phyloP scores from a whole-genome alignment of 83 land plant species.

The Diphasiastrum complanatum region DNA sequence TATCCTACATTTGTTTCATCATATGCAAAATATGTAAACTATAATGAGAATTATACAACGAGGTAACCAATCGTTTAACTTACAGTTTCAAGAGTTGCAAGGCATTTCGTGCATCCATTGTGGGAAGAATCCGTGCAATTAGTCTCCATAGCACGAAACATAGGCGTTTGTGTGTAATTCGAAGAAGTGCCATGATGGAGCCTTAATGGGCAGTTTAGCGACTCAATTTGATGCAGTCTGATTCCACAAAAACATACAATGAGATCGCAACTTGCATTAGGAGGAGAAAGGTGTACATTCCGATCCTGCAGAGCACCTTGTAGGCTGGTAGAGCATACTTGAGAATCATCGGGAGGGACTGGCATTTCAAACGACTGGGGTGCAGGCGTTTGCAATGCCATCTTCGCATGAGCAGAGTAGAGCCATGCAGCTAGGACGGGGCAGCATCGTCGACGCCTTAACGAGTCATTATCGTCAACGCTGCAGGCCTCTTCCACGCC shows the following conservation, averaged over 20 bases:
- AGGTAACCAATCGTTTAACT: too few species aligned
- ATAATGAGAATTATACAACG: too few species aligned
- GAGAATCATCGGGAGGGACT: slow-evolving; percentile 60
- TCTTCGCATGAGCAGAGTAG: slow-evolving; percentile 57
- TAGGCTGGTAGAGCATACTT: slow-evolving; percentile 52
- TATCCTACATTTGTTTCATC: too few species aligned
- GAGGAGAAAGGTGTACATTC: slow-evolving; percentile 37
- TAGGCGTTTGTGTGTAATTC: not conserved
- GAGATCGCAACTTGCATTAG: slow-evolving; percentile 61
- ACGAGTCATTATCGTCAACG: slow-evolving; percentile 42
- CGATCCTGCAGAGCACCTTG: slow-evolving; percentile 41
- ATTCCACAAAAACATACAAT: slow-evolving; percentile 75
- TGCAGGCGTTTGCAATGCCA: slow-evolving; percentile 38
- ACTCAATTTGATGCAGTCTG: slow-evolving; percentile 45
- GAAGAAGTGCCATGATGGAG: not conserved
- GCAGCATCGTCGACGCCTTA: slow-evolving; percentile 75
- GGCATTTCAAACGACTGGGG: slow-evolving; percentile 35
- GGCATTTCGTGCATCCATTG: slow-evolving; percentile 64
- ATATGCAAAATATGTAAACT: too few species aligned
- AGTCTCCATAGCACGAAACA: slow-evolving; percentile 33
- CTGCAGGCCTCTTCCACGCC: slow-evolving; percentile 61
- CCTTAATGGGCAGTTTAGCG: slow-evolving; percentile 42
- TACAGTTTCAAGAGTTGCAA: slow-evolving; percentile 60
- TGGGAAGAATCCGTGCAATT: slow-evolving; percentile 60
- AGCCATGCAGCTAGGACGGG: slow-evolving; percentile 91